phyloP scores from a whole-genome alignment of 108 stramenopile species.

The Cyclotella kingstonii region DNA sequence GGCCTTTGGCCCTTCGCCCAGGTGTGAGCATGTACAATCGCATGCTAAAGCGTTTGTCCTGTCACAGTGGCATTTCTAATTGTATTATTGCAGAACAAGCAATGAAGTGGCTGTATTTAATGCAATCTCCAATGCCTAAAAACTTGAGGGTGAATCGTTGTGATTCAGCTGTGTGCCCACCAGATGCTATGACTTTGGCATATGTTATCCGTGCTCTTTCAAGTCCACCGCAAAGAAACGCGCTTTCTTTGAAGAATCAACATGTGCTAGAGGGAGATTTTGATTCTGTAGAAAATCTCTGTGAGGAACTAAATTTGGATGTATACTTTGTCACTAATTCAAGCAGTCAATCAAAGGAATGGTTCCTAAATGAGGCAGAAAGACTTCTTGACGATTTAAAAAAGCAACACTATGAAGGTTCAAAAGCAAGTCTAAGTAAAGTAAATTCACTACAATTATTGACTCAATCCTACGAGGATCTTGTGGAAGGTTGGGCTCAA shows the following conservation, averaged over 20 bases:
- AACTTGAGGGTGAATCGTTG: neutral
- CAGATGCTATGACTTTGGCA: constrained; percentile 22
- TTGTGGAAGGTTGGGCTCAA: constrained; percentile 44
- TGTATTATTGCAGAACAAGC: constrained; percentile 28
- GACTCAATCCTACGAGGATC: constrained; percentile 10
- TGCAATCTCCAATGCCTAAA: constrained; percentile 26
- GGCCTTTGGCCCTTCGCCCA: constrained; percentile 26
- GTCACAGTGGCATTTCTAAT: constrained; percentile 6
- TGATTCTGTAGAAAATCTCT: constrained; percentile 11
- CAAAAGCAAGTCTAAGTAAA: neutral
- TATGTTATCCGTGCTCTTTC: constrained; percentile 39
- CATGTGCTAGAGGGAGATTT: constrained; percentile 5
- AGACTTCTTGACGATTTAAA: constrained; percentile 19
- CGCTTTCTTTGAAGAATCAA: neutral
- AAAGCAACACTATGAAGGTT: constrained; percentile 8
- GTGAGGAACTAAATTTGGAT: constrained; percentile 15
- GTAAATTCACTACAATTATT: constrained; percentile 15
- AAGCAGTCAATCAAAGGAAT: constrained; percentile 12
- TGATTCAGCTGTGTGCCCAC: too few species aligned
- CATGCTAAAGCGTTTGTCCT: constrained; percentile 30
- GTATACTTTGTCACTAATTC: neutral
- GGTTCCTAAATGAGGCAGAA: constrained; percentile 36
- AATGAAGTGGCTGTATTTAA: constrained; percentile 30
- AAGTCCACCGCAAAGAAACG: neutral
- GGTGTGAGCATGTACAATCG: constrained; percentile 33